These are phyloP conservation scores for Calonectria pseudoturangicola DNA, from an alignment of 2,329 filamentous ascomycete genomes.

Conservation along the genomic window DNA sequence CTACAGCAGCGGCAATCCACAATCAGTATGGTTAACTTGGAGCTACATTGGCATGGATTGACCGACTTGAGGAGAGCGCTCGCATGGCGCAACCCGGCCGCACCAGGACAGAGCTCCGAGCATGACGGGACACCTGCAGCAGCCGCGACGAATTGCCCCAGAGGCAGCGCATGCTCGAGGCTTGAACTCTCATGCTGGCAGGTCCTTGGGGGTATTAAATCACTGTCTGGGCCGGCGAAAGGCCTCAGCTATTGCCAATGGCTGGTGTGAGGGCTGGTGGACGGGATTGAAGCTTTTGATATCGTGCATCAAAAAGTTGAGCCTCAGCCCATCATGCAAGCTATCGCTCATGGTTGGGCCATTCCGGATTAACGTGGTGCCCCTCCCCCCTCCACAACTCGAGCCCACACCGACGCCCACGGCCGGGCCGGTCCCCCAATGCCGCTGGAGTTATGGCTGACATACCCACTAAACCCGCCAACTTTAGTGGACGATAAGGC, in stretches of 20 bases:
- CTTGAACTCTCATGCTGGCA: conserved; percentile 52
- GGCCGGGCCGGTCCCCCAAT: conserved; percentile 22
- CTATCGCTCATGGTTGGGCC: conserved; percentile 12
- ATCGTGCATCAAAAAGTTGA: conserved; percentile 24
- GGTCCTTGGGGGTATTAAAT: conserved; percentile 46
- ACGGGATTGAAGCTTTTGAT: conserved; percentile 15
- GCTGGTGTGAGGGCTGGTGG: conserved; percentile 18
- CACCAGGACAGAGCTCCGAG: conserved; percentile 50
- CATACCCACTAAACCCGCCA: conserved; percentile 23
- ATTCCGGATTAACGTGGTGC: conserved; percentile 38
- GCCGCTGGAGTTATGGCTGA: conserved; percentile 19
- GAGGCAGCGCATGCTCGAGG: conserved; percentile 55
- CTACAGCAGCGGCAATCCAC: conserved; percentile 40
- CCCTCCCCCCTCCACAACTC: conserved; percentile 21
- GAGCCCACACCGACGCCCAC: conserved; percentile 12
- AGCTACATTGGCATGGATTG: conserved; percentile 28
- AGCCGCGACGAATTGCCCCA: conserved; percentile 50
- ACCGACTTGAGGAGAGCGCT: conserved; percentile 54
- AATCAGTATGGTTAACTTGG: conserved; percentile 48
- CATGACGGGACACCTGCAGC: conserved; percentile 46
- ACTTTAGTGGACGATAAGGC: conserved; percentile 20
- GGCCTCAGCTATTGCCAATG: conserved; percentile 32
- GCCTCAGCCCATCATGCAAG: conserved; percentile 27
- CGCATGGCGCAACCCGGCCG: conserved; percentile 50
- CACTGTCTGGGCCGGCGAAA: conserved; percentile 41